Evolutionary conservation across 75 land plant genomes (phyloP), one percentile per base, ranked within the genome.

Genomic region (Cupressus sempervirens): DNA sequence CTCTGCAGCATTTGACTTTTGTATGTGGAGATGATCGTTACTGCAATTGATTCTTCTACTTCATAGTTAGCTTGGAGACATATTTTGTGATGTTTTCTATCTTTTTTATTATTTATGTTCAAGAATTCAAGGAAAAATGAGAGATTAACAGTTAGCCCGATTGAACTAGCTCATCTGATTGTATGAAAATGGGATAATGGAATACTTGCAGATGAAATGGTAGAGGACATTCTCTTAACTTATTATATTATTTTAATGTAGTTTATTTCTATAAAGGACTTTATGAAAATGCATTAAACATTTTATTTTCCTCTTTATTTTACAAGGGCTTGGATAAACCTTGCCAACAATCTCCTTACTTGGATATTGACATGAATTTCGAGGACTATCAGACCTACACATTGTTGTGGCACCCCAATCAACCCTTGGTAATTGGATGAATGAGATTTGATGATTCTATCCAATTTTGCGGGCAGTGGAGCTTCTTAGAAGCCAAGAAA

Each of bases 171-270:
- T 98, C 53, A 98, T 98, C 56, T 88, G 97, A 1, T 85, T 98
- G 84, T 98, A 98, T 86, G 99, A 98, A 90, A 98, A 98, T 88
- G 99, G 99, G 99, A n/a, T n/a, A n/a, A n/a, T n/a, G n/a, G n/a
- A n/a, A n/a, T n/a, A n/a, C n/a, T n/a, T n/a, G n/a, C 99, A 52
- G 99, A 98, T 92, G 99, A 98, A 85, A 98, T 98, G 99, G 99
- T 96, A 89, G 48, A 2, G 83, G 15, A 34, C 29, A 15, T 18
- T 40, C 7, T 70, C 52, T 3, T 30, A 36, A 1, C 50, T 87
- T 54, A 7, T 48, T 67, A 16, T 76, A 1, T 38, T 56, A 13
- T 29, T 34, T 50, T 26, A 82, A 20, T 82, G 83, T 32, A 46
- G 15, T 82, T 34, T 82, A 18, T 53, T 82, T 41, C 54, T 53